phyloP scores from a whole-genome alignment of 1,284 basidiomycete genomes.

The Trametes pubescens region DNA sequence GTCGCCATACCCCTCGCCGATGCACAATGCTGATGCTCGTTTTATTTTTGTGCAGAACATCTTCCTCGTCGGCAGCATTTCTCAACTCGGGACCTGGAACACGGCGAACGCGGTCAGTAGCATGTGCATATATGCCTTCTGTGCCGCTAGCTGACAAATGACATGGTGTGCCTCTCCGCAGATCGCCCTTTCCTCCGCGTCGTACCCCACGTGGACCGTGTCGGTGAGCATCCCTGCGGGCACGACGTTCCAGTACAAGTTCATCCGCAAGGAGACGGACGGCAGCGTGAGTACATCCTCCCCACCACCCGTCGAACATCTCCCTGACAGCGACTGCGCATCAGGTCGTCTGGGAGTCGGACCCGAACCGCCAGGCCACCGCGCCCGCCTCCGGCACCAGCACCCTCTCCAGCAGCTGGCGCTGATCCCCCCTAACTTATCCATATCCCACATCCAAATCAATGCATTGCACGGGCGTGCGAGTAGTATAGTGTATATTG shows the following conservation, averaged over 20 bases:
- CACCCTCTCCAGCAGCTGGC: slow-evolving; percentile 40
- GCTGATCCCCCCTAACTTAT: slow-evolving; percentile 8
- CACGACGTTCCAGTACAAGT: slow-evolving; percentile 66
- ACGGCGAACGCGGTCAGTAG: slow-evolving; percentile 53
- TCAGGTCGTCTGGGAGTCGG: slow-evolving; percentile 61
- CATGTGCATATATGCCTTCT: neutral
- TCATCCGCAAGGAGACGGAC: slow-evolving; percentile 62
- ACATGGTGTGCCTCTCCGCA: slow-evolving; percentile 33
- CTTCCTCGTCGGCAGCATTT: slow-evolving; percentile 62
- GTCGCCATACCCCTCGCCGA: neutral
- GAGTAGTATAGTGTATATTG: neutral
- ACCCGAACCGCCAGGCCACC: slow-evolving; percentile 60
- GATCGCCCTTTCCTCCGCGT: slow-evolving; percentile 61
- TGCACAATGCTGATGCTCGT: neutral
- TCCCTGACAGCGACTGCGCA: slow-evolving; percentile 51
- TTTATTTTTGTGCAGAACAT: slow-evolving; percentile 53
- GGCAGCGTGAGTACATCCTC: slow-evolving; percentile 54
- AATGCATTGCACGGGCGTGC: neutral
- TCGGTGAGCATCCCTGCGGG: slow-evolving; percentile 57
- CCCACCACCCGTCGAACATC: neutral
- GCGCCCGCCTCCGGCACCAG: slow-evolving; percentile 51
- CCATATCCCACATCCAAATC: too few species aligned
- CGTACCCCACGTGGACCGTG: slow-evolving; percentile 65
- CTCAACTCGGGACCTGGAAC: slow-evolving; percentile 62
- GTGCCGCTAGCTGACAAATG: neutral